Percentiles rank a stretch among this genome's conserved stretches.
Conservation (phyloP, 2,329 filamentous ascomycete species). For the Aspergillus awamori region DNA sequence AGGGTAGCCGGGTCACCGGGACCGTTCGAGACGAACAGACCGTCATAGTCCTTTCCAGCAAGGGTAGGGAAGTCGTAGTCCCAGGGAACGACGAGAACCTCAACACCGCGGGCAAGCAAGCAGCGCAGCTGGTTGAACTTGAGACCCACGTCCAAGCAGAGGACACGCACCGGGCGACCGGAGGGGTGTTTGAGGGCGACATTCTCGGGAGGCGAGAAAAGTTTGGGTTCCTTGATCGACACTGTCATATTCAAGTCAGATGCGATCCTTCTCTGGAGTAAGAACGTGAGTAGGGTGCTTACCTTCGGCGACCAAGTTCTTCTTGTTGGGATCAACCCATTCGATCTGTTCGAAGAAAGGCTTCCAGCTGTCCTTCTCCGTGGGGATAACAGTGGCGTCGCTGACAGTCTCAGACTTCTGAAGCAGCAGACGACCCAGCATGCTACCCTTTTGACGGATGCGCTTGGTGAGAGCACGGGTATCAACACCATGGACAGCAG, state of each 20-base stretch:
- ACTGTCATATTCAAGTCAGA: constrained; percentile 61
- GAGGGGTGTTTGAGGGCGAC: constrained; percentile 82
- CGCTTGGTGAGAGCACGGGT: constrained; percentile 91
- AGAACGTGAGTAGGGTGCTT: constrained; percentile 44
- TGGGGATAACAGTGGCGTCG: constrained; percentile 43
- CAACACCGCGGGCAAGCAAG: constrained; percentile 85
- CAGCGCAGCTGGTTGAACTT: constrained; percentile 98
- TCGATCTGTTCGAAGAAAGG: constrained; percentile 74
- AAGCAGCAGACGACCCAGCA: constrained; percentile 87
- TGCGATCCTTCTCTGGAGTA: background rate
- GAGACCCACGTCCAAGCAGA: constrained; percentile 95
- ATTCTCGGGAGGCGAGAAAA: constrained; percentile 75
- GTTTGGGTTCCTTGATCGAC: constrained; percentile 81
- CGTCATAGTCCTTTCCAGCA: constrained; percentile 83
- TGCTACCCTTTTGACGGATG: constrained; percentile 91
- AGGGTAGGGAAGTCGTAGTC: constrained; percentile 84
- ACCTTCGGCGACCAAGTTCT: constrained; percentile 95
- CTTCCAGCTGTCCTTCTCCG: constrained; percentile 50
- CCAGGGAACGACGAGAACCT: constrained; percentile 94
- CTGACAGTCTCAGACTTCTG: constrained; percentile 59
- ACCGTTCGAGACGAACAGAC: constrained; percentile 96
- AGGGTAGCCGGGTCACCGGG: constrained; percentile 92
- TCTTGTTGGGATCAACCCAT: constrained; percentile 89
- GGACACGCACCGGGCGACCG: constrained; percentile 80
- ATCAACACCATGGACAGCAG: constrained; percentile 93